A percentile compares a stretch with the other conserved stretches of the same genome.
These are phyloP conservation scores for Dryadomyces quercus-mongolicae DNA, from an alignment of 2,329 filamentous ascomycete species.

Conservation along the genomic window DNA sequence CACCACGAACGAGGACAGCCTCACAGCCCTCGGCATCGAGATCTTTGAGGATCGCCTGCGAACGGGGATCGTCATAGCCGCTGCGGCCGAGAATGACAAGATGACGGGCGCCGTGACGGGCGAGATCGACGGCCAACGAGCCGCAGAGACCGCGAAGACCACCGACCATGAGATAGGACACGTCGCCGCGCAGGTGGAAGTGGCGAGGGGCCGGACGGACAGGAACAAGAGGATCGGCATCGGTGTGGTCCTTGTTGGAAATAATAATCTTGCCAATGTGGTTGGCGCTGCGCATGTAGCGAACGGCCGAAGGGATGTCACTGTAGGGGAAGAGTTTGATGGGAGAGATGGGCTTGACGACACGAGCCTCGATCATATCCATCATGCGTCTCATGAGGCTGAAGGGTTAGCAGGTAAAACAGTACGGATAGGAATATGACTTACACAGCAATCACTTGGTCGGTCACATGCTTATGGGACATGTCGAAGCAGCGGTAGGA, in stretches of 20 bases:
- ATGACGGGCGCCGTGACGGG: slow-evolving; percentile 8
- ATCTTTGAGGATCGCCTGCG: not conserved
- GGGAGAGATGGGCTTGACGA: slow-evolving; percentile 17
- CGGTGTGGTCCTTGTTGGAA: not conserved
- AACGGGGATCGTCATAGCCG: not conserved
- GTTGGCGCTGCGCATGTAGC: not conserved
- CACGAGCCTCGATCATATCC: not conserved
- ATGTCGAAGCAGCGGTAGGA: no score
- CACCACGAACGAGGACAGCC: not conserved
- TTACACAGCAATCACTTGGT: no score
- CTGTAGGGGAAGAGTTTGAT: not conserved
- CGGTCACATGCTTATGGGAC: no score
- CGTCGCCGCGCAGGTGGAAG: not conserved
- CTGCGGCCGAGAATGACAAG: slow-evolving; percentile 3
- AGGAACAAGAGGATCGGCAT: not conserved
- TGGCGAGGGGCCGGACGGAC: not conserved
- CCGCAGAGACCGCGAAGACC: slow-evolving; percentile 14
- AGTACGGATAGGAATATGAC: no score
- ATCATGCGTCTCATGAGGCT: no score
- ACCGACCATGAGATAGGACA: slow-evolving; percentile 20
- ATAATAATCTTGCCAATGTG: not conserved
- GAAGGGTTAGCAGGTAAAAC: no score
- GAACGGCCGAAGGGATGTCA: not conserved
- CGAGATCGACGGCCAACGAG: slow-evolving; percentile 13
- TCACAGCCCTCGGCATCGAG: slow-evolving; percentile 9